Percentiles rank a stretch among this genome's conserved stretches.
These are phyloP conservation scores for Aspergillus fumigatiaffinis DNA, from an alignment of 2,329 filamentous ascomycete species.

Conservation along the genomic window DNA sequence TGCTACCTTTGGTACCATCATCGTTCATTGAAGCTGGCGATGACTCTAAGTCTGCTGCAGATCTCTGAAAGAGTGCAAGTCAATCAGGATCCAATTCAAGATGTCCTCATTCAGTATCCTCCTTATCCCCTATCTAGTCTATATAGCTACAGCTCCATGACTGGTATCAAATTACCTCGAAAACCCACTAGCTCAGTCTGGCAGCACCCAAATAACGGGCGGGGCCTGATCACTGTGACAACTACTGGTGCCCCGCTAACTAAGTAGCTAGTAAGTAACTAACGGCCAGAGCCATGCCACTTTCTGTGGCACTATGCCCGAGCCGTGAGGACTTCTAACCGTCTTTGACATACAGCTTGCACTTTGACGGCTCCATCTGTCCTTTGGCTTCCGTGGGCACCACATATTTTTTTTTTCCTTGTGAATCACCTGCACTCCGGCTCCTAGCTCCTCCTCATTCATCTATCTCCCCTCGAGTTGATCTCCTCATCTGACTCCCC, in stretches of 20 bases:
- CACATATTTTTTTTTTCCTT: slow-evolving; percentile 11
- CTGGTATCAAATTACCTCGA: not conserved
- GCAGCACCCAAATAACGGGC: not conserved
- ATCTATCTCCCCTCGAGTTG: slow-evolving; percentile 4
- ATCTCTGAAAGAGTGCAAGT: not conserved
- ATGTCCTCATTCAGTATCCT: not conserved
- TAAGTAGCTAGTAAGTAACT: slow-evolving; percentile 2
- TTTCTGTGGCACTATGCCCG: not conserved
- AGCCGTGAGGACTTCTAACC: not conserved
- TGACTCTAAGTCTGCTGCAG: not conserved
- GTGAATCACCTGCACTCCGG: slow-evolving; percentile 8
- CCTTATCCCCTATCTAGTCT: not conserved
- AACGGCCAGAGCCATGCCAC: not conserved
- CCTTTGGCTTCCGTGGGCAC: slow-evolving; percentile 9
- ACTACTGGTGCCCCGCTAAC: slow-evolving; percentile 11
- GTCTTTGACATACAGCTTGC: not conserved
- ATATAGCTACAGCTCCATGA: too few species aligned
- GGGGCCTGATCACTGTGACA: slow-evolving; percentile 11
- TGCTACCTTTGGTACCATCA: not conserved
- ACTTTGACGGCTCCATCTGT: slow-evolving; percentile 1
- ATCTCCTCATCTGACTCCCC: slow-evolving; percentile 3
- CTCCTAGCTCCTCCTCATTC: slow-evolving; percentile 9
- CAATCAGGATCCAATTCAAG: not conserved
- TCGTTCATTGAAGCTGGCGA: not conserved
- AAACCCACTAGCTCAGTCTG: not conserved